phyloP scores from a whole-genome alignment of 257 asterid genomes.

The Solanum virginianum region DNA sequence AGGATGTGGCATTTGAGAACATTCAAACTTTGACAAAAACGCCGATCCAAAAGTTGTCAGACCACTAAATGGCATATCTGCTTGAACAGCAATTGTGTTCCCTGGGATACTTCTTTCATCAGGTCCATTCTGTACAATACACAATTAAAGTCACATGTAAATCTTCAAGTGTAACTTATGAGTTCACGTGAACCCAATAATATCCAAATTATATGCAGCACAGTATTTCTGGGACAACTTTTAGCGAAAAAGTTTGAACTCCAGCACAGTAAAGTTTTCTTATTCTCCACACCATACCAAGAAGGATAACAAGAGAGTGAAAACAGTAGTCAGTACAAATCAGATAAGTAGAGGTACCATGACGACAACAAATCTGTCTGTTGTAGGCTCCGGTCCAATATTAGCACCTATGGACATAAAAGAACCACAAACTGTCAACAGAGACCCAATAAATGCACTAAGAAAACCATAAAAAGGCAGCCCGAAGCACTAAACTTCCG shows the following conservation, averaged over 20 bases:
- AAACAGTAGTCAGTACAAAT: background rate
- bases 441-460: background rate
- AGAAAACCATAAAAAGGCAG: background rate
- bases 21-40: conserved; percentile 40
- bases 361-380: conserved; percentile 97
- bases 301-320: background rate
- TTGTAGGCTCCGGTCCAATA: conserved; percentile 98
- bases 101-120: conserved; percentile 97
- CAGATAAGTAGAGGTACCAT: conserved; percentile 36
- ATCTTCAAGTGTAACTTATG: background rate
- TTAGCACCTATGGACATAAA: conserved; percentile 61
- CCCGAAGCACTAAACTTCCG: too few species aligned
- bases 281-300: background rate
- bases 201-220: background rate
- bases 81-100: conserved; percentile 92
- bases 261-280: background rate
- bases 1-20: conserved; percentile 46
- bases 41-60: conserved; percentile 61
- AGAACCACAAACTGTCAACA: background rate
- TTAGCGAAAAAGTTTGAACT: background rate
- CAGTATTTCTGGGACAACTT: background rate
- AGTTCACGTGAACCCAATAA: background rate
- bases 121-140: conserved; percentile 62
- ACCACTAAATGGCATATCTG: conserved; percentile 94
- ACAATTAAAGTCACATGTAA: background rate